Conservation (phyloP, 441 rosid genomes). For the Breynia disticha region DNA sequence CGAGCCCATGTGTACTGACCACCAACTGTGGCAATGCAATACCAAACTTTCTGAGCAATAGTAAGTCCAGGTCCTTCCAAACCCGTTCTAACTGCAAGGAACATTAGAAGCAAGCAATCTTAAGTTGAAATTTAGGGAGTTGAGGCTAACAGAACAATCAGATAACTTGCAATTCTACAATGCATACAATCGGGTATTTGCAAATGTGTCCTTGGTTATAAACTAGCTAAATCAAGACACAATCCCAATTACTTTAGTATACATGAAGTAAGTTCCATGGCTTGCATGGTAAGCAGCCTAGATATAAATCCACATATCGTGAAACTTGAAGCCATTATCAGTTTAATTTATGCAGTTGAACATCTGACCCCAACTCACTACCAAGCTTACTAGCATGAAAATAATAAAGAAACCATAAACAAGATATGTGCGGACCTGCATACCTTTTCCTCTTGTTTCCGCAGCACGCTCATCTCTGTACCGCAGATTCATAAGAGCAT, state of each 20-base stretch:
- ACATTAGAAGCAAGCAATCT: slow-evolving; percentile 9
- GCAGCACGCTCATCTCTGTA: slow-evolving; percentile 71
- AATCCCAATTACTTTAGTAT: no score
- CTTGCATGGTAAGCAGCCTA: no score
- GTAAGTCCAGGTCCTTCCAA: slow-evolving; percentile 92
- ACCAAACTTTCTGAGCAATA: slow-evolving; percentile 73
- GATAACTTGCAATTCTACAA: neutral
- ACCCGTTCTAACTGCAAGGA: slow-evolving; percentile 69
- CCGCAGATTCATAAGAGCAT: slow-evolving; percentile 80
- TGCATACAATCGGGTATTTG: neutral
- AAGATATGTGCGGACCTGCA: slow-evolving; percentile 18
- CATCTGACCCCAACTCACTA: neutral
- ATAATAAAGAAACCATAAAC: slow-evolving; percentile 12
- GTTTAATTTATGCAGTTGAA: no score
- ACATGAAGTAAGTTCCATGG: no score
- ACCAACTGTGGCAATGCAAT: slow-evolving; percentile 86
- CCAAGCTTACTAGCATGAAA: neutral
- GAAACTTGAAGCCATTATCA: no score
- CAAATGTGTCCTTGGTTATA: neutral
- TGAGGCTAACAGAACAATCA: neutral
- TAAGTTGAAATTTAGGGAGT: neutral
- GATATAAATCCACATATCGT: no score
- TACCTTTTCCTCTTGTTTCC: slow-evolving; percentile 45
- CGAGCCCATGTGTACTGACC: slow-evolving; percentile 91
- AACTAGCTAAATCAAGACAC: neutral